phyloP scores from a whole-genome alignment of 2,329 filamentous ascomycete species.

The Pseudogymnoascus sp. region DNA sequence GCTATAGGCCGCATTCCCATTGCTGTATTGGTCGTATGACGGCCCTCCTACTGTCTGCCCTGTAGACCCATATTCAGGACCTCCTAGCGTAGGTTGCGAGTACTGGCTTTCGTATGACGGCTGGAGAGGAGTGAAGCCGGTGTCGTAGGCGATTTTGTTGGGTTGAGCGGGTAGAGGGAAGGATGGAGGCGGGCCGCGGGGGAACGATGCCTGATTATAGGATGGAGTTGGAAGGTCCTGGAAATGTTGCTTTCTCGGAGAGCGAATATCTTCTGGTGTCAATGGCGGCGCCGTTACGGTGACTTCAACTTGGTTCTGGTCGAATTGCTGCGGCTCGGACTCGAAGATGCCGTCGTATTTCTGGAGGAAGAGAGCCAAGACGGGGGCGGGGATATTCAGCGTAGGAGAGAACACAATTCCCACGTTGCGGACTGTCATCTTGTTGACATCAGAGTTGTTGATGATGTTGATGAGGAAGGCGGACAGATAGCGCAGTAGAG shows the following conservation, averaged over 20 bases:
- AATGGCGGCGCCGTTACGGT: constrained; percentile 32
- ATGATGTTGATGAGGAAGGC: constrained; percentile 87
- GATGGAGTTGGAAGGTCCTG: constrained; percentile 56
- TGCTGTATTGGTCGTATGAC: constrained; percentile 33
- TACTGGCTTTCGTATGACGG: constrained; percentile 35
- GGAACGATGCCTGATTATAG: constrained; percentile 49
- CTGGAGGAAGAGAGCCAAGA: constrained; percentile 88
- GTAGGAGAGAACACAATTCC: constrained; percentile 98
- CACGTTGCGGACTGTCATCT: constrained; percentile 97
- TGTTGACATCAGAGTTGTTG: constrained; percentile 82
- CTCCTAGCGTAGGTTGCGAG: constrained; percentile 22
- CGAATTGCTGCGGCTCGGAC: constrained; percentile 55
- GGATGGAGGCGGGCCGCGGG: constrained; percentile 22
- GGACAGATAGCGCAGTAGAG: constrained; percentile 74
- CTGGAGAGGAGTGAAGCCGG: constrained; percentile 42
- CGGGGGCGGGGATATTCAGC: constrained; percentile 86
- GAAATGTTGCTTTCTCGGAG: constrained; percentile 57
- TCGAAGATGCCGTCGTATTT: constrained; percentile 85
- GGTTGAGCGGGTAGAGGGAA: constrained; percentile 30
- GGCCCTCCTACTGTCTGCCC: constrained; percentile 22
- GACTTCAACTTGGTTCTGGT: constrained; percentile 43
- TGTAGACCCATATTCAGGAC: constrained; percentile 24
- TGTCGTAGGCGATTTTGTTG: constrained; percentile 32
- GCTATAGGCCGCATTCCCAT: constrained; percentile 24
- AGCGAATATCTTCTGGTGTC: constrained; percentile 50